Base-by-base conservation (phyloP, 2,329 filamentous ascomycete genomes). In the Trichoderma harzianum region DNA sequence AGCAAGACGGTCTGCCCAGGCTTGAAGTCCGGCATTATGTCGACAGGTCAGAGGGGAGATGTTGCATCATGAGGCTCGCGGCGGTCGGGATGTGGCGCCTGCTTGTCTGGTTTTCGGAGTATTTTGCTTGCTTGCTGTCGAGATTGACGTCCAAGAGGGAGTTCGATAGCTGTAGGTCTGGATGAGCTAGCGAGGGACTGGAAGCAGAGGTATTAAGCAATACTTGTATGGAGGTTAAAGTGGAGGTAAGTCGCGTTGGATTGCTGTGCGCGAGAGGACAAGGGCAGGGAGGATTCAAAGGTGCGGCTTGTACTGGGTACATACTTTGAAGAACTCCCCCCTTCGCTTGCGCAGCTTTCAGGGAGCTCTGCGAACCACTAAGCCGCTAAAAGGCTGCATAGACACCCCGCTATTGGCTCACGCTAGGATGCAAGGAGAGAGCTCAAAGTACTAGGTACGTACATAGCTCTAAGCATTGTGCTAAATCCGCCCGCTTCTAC, bases 1-100 rank as follows among this genome's bases (percentile, higher is more conserved):
- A 97, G 90, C 82, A 91, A 90, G 81, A 98, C 89, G 74, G 88
- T 89, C 83, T 96, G 92, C 77, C 94, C 95, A 73, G 85, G 81
- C 78, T 84, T 85, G 77, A 89, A 84, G 74, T 89, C 87, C 78
- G 87, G 84, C 87, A 89, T 88, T 76, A 78, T 85, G 80, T 75
- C 74, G 68, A 71, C 75, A 66, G 69, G 74, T 74, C 68, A 61
- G 74, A 68, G 67, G 74, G 76, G 69, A 73, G 72, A 73, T 74
- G 73, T 75, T 72, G 79, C 81, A 83, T 83, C 74, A 78, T 81
- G 79, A 71, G 72, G 73, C 72, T 53, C 39, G 69, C 62, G 51
- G 61, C n/a, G 55, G 36, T 61, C 39, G n/a, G 66, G 34, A 28
- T 7, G n/a, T n/a, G 57, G 62, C 36, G 55, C 34, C 16, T 39